phyloP scores from a whole-genome alignment of 768 basidiomycete species.

The Glaciozyma martinii region DNA sequence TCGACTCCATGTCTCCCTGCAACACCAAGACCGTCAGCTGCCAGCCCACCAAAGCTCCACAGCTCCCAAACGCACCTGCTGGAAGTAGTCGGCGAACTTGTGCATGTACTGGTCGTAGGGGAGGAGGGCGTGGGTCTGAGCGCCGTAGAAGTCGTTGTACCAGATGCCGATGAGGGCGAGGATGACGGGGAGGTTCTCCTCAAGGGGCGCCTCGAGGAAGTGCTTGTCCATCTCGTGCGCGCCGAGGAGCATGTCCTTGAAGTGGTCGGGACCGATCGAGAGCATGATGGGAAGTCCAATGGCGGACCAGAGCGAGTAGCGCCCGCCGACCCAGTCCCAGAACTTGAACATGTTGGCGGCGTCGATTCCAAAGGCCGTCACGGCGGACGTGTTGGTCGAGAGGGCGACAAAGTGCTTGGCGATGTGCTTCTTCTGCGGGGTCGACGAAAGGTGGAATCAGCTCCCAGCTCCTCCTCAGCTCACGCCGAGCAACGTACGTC shows the following conservation, averaged over 20 bases:
- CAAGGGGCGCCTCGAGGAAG: slow-evolving; percentile 77
- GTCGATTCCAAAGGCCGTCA: slow-evolving; percentile 85
- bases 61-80: slow-evolving; percentile 51
- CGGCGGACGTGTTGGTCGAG: slow-evolving; percentile 89
- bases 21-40: background rate
- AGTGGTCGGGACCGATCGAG: slow-evolving; percentile 88
- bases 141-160: slow-evolving; percentile 98
- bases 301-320: slow-evolving; percentile 97
- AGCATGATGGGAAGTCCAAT: slow-evolving; percentile 92
- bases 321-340: slow-evolving; percentile 99
- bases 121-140: slow-evolving; percentile 88
- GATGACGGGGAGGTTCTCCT: slow-evolving; percentile 84
- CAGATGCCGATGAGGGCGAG: slow-evolving; percentile 85
- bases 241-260: slow-evolving; percentile 76
- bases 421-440: slow-evolving; percentile 60
- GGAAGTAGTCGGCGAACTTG: slow-evolving; percentile 99
- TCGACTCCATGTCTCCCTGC: slow-evolving; percentile 97
- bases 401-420: slow-evolving; percentile 99
- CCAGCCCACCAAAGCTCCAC: background rate
- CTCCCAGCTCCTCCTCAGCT: background rate
- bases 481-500: slow-evolving; percentile 45
- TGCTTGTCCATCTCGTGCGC: slow-evolving; percentile 98
- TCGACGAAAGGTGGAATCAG: background rate
- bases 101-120: slow-evolving; percentile 99
- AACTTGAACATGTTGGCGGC: slow-evolving; percentile 96